Base-by-base conservation (phyloP, 257 asterid genomes). In the Anisodus acutangulus region DNA sequence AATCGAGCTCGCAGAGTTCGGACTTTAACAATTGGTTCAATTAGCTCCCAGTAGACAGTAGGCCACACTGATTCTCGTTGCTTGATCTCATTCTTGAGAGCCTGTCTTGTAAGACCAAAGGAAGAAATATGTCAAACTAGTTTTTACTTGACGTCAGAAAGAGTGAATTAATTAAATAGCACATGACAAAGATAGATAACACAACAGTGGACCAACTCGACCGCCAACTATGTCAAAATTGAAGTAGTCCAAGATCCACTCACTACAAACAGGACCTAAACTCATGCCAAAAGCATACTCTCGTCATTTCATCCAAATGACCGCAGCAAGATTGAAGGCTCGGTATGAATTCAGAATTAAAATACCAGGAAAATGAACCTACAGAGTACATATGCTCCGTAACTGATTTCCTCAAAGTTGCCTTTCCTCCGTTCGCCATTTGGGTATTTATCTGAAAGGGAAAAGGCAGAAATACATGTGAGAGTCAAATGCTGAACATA, bases 351-450 rank as follows among this genome's bases (percentile, higher is more conserved):
- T 53, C 64, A 53, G 26, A 51, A 53, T 26, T 6, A 78, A 26
- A 26, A 53, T 51, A 76, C 63, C 63, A 71, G 67, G 85, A 81
- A 83, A 58, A 82, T 83, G 47, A 82, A 89, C 99, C 86, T 93
- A 95, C 99, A 66, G 99, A 94, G 89, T 91, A 92, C 99, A 95
- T 94, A 70, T 87, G 89, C 88, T 95, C 99, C 8, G 99, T 94
- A 80, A 90, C 98, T 82, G 78, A 85, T 91, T 92, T 95, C 88
- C 98, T 92, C 91, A 95, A 84, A 55, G 88, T 83, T 87, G 82
- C 89, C 86, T 94, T 95, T 90, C 95, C 96, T 84, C 99, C 98
- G 79, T 89, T 92, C 86, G 99, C 99, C 85, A 93, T 91, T 74
- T 84, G 95, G 67, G 89, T 86, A 88, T 92, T 96, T 91, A 96